These are phyloP conservation scores for Jaminaea rosea DNA, from an alignment of 1,284 basidiomycete species.

Conservation along the genomic window DNA sequence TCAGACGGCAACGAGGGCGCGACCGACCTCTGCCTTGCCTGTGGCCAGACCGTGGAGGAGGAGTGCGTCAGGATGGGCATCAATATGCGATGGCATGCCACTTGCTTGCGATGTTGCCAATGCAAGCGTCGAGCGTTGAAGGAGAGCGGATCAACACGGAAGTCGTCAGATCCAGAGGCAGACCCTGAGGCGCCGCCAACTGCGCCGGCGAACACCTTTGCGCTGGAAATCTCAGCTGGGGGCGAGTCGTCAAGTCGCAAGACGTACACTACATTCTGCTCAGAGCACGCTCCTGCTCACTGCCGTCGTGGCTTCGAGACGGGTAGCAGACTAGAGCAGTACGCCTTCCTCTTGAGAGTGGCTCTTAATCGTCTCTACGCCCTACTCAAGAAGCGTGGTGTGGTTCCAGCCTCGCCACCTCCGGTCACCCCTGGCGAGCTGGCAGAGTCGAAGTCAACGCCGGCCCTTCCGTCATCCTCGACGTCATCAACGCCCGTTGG, in stretches of 20 bases:
- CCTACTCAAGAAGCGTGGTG: conserved; percentile 80
- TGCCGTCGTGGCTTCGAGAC: conserved; percentile 64
- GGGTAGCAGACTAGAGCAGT: conserved; percentile 91
- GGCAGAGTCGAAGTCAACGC: background rate
- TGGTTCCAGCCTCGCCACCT: conserved; percentile 65
- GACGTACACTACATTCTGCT: conserved; percentile 48
- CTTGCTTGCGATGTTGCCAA: conserved; percentile 67
- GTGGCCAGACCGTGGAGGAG: conserved; percentile 85
- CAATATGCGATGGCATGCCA: conserved; percentile 90
- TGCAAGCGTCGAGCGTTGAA: background rate
- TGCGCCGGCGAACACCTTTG: conserved; percentile 27
- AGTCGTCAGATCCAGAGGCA: conserved; percentile 5
- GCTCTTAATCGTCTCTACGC: conserved; percentile 84
- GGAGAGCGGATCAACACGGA: too few species aligned
- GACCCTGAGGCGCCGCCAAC: conserved; percentile 15
- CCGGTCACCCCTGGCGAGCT: conserved; percentile 3
- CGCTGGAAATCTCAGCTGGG: conserved; percentile 24
- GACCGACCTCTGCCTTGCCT: conserved; percentile 80
- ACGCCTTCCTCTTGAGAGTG: conserved; percentile 91
- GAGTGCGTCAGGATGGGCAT: conserved; percentile 88
- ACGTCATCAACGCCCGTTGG: background rate
- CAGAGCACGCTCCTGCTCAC: conserved; percentile 56
- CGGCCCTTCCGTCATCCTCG: too few species aligned
- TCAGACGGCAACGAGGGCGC: conserved; percentile 45
- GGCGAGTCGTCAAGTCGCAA: background rate